Percentiles rank a stretch among this genome's conserved stretches.
phyloP scores from a whole-genome alignment of 2,329 filamentous ascomycete species.

The Diplodia mutila region DNA sequence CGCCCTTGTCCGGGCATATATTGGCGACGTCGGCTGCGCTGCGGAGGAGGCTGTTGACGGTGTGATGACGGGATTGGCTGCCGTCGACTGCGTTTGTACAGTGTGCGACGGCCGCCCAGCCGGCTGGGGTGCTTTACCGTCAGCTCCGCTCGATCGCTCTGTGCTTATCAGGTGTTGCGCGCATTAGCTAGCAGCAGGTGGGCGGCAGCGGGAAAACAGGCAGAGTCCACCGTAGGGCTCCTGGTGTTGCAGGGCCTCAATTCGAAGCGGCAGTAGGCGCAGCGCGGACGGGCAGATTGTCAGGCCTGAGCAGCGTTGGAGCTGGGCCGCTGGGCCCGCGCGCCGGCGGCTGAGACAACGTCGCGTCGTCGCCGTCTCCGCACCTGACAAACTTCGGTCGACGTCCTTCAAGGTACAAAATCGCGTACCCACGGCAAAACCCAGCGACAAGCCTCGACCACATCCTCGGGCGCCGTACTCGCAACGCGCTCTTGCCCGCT shows the following conservation, averaged over 20 bases:
- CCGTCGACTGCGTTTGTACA: background rate
- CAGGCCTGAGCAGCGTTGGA: background rate
- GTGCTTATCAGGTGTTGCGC: constrained; percentile 12
- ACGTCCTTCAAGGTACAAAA: constrained; percentile 22
- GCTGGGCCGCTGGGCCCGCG: constrained; percentile 7
- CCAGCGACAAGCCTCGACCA: constrained; percentile 20
- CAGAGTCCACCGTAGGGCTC: background rate
- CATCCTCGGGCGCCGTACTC: constrained; percentile 20
- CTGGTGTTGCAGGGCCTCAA: background rate
- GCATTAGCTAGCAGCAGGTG: background rate
- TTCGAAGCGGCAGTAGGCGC: background rate
- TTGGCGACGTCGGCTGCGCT: constrained; percentile 13
- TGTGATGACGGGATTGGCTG: constrained; percentile 13
- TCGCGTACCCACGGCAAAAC: constrained; percentile 23
- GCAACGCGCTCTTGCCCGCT: constrained; percentile 17
- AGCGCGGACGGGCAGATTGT: constrained; percentile 10
- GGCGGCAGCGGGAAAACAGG: background rate
- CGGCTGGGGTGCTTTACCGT: constrained; percentile 3
- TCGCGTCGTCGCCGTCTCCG: constrained; percentile 21
- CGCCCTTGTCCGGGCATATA: constrained; percentile 21
- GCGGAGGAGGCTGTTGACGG: constrained; percentile 18
- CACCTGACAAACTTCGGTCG: constrained; percentile 23
- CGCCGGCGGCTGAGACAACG: constrained; percentile 23
- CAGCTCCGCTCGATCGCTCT: constrained; percentile 7
- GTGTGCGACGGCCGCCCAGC: constrained; percentile 15